A percentile compares a stretch with the other conserved stretches of the same genome.
These are phyloP conservation scores for Scedosporium aurantiacum DNA, from an alignment of 2,329 filamentous ascomycete species.

Conservation along the genomic window DNA sequence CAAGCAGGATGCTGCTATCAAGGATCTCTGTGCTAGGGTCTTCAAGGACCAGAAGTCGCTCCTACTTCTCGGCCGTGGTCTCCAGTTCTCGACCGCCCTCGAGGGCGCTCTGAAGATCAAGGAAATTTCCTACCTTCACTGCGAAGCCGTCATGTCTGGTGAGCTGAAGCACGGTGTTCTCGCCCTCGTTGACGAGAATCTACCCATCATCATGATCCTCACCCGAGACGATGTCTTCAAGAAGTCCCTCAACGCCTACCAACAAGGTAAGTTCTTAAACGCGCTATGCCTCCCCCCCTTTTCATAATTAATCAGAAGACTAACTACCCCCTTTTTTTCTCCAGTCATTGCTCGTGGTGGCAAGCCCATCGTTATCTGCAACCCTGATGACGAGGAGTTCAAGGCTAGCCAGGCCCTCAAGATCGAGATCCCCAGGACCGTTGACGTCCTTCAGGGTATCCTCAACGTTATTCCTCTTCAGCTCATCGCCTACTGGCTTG, in stretches of 20 bases:
- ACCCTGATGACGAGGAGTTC: slow-evolving; percentile 81
- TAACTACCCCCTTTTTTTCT: slow-evolving; percentile 5
- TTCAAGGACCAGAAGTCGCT: slow-evolving; percentile 98
- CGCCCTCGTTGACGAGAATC: slow-evolving; percentile 92
- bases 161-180: slow-evolving; percentile 98
- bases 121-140: slow-evolving; percentile 99
- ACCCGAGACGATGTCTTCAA: slow-evolving; percentile 93
- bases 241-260: slow-evolving; percentile 99
- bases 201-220: slow-evolving; percentile 99
- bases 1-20: slow-evolving; percentile 85
- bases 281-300: too few species aligned
- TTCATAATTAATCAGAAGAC: not conserved
- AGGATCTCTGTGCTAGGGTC: slow-evolving; percentile 80
- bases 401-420: slow-evolving; percentile 79
- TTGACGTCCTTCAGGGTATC: slow-evolving; percentile 90
- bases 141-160: slow-evolving; percentile 99
- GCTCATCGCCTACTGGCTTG: slow-evolving; percentile 98
- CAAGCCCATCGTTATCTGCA: slow-evolving; percentile 98
- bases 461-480: slow-evolving; percentile 96
- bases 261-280: slow-evolving; percentile 58
- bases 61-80: slow-evolving; percentile 83
- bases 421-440: slow-evolving; percentile 93
- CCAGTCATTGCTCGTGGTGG: slow-evolving; percentile 87
- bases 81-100: slow-evolving; percentile 92
- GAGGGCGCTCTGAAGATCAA: slow-evolving; percentile 99